These are phyloP conservation scores for Ceratocystis ficicola DNA, from an alignment of 2,329 filamentous ascomycete species.

Conservation along the genomic window DNA sequence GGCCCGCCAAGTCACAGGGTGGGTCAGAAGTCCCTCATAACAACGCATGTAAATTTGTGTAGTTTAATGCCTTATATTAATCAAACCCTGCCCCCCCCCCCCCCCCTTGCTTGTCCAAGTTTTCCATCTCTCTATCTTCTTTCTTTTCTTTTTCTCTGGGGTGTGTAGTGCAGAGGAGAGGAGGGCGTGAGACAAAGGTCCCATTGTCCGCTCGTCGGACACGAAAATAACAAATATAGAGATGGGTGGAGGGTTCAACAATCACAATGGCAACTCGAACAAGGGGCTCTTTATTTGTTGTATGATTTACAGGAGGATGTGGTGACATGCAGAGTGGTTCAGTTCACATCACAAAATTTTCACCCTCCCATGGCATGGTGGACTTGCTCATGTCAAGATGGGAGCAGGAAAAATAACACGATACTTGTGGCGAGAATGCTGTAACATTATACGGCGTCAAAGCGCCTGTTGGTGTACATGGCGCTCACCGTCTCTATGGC, in stretches of 20 bases:
- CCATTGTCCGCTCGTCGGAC: neutral
- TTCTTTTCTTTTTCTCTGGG: neutral
- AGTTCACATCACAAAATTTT: neutral
- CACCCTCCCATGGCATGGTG: neutral
- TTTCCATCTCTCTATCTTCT: neutral
- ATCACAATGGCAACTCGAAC: neutral
- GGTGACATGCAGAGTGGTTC: slow-evolving; percentile 4
- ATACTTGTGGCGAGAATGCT: neutral
- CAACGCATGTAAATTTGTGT: neutral
- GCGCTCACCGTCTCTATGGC: too few relatives aligned
- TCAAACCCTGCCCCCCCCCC: neutral
- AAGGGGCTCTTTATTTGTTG: neutral
- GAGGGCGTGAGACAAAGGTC: slow-evolving; percentile 3
- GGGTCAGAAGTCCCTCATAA: neutral
- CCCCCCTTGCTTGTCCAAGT: slow-evolving; percentile 2
- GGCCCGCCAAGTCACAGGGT: slow-evolving; percentile 4
- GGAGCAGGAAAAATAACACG: neutral
- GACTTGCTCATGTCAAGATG: neutral
- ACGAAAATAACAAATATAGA: neutral
- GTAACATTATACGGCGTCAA: neutral
- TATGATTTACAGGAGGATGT: slow-evolving; percentile 11
- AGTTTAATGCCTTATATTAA: neutral
- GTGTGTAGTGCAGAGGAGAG: neutral
- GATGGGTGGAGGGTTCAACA: neutral
- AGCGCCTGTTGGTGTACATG: neutral